Conservation (phyloP, 306 rosid genomes). For the Sphenostylis stenocarpa region DNA sequence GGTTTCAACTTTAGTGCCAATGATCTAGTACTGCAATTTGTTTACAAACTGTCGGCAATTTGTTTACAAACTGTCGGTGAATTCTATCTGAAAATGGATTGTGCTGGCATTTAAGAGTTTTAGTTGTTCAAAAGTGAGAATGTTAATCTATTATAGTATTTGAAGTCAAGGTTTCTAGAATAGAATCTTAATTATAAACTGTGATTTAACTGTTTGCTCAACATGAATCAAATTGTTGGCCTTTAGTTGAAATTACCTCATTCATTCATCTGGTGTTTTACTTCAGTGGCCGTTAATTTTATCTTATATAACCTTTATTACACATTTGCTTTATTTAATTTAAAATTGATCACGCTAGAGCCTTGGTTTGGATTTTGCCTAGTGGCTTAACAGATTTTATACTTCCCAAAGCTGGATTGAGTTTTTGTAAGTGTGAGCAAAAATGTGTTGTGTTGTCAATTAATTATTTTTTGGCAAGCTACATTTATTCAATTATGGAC, state of each 20-base stretch:
- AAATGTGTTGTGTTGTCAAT: not conserved
- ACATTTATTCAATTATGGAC: slow-evolving; percentile 3
- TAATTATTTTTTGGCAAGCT: not conserved
- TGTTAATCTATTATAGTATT: not conserved
- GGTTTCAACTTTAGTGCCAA: slow-evolving; percentile 8
- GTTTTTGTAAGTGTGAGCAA: not conserved
- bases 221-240: slow-evolving; percentile 6
- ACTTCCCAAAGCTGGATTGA: not conserved
- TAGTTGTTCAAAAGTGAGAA: not conserved
- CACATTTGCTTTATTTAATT: not conserved
- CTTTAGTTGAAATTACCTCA: not conserved
- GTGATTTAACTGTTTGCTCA: not conserved
- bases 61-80: slow-evolving; percentile 1
- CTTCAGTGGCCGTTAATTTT: not conserved
- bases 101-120: not conserved
- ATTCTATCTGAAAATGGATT: slow-evolving; percentile 5
- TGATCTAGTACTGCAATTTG: not conserved
- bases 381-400: not conserved
- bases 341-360: not conserved
- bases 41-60: not conserved
- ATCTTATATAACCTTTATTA: not conserved
- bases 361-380: slow-evolving; percentile 4
- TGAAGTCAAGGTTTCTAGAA: not conserved
- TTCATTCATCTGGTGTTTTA: slow-evolving; percentile 11
- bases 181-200: not conserved